Evolutionary conservation across 2,329 filamentous ascomycete genomes (phyloP), one percentile per base, ranked within the genome.

Genomic region (Claviceps spartinae): DNA sequence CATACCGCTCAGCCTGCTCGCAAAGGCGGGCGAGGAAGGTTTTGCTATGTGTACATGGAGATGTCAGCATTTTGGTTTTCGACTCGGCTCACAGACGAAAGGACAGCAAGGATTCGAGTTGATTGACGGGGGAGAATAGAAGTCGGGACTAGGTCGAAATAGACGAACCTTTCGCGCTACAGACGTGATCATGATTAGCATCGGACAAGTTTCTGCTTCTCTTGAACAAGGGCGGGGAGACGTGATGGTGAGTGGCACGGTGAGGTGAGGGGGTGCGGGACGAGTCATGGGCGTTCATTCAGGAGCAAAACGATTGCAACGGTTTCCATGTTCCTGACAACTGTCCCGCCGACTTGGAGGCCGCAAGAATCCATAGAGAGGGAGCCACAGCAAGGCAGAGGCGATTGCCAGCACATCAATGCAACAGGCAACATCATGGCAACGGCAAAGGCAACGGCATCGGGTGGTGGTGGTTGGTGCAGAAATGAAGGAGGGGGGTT

Each of bases 1-100:
- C 91, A 77, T 98, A 98, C 71, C 91, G 91, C 82, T 97, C 93
- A 71, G 93, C 93, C 84, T 98, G 93, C 87, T 97, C 93, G 81
- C 93, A 97, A 71, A 98, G 89, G 78, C 93, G 85, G 74, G 93
- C 93, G 73, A 97, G 88, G 82, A 97, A 97, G 70, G 93, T 97
- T 85, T 97, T 97, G 86, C 89, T 95, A 72, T 69, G 42, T 22
- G 49, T 51, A 44, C 49, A 53, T 47, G 34, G 49, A 52, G 59
- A 57, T 52, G 58, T 55, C 55, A 56, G 64, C 26, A 30, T 30
- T 9, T 30, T 30, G 26, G 2, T 30, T 30, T 30, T 30, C 26
- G 26, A 30, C 26, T 30, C 26, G 26, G 26, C 9, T 9, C 26
- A 30, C 26, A 9, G 26, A 30, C 9, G 26, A 7, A 26, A 26